phyloP scores from a whole-genome alignment of 306 rosid species.

The Nissolia schottii region DNA sequence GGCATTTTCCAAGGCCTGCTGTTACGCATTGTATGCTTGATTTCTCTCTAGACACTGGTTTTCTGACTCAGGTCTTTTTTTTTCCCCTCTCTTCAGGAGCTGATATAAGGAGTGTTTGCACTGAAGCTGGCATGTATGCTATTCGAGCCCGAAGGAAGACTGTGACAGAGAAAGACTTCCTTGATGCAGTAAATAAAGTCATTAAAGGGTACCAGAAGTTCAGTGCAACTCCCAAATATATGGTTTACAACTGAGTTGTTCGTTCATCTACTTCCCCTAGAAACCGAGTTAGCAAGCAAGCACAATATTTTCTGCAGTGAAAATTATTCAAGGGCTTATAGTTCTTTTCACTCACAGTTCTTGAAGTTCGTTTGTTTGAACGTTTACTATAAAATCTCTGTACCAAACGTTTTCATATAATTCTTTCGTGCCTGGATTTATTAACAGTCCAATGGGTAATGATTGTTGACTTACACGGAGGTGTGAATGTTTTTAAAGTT shows the following conservation, averaged over 20 bases:
- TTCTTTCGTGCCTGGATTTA: neutral
- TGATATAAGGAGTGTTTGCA: conserved; percentile 83
- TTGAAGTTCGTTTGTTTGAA: neutral
- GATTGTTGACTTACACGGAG: neutral
- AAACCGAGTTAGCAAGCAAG: neutral
- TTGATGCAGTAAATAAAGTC: conserved; percentile 87
- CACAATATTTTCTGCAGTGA: neutral
- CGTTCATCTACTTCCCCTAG: neutral
- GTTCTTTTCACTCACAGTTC: neutral
- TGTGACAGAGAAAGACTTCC: conserved; percentile 85
- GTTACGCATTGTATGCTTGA: neutral
- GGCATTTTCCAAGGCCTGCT: neutral
- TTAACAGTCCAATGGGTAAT: neutral
- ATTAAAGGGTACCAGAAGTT: conserved; percentile 91
- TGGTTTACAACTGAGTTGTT: conserved; percentile 71
- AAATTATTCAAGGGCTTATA: neutral
- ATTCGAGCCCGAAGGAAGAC: conserved; percentile 90
- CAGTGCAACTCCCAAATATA: conserved; percentile 89
- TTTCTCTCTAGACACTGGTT: neutral
- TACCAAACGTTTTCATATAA: neutral
- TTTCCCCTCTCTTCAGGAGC: conserved; percentile 48
- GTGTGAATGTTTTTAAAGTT: neutral
- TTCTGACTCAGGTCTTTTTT: conserved; percentile 13
- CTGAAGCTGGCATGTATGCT: conserved; percentile 92
- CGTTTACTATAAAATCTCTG: neutral